Percentiles rank a stretch among this genome's conserved stretches.
Evolutionary conservation across 257 asterid species (phyloP).

Genomic region (Solanum sitiens): DNA sequence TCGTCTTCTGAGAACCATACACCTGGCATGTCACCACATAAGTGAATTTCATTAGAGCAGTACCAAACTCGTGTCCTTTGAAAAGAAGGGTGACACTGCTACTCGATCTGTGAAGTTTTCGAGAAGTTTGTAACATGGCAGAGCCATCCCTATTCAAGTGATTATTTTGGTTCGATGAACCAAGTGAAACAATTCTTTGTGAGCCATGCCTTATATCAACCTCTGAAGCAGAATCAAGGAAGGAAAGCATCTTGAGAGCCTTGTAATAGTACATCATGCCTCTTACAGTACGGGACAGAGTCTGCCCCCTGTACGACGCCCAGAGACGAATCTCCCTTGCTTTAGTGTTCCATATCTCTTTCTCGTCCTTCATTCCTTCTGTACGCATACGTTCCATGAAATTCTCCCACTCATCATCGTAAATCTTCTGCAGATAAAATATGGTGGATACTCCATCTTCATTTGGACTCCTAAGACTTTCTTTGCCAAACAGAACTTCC

Average conservation of each 20-base stretch:
- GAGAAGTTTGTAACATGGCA: slow-evolving; percentile 20
- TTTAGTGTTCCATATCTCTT: slow-evolving; percentile 56
- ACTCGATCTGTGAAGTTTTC: slow-evolving; percentile 50
- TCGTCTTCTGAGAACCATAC: slow-evolving; percentile 80
- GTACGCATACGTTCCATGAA: slow-evolving; percentile 77
- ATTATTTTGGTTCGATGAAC: slow-evolving; percentile 27
- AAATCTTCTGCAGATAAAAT: slow-evolving; percentile 81
- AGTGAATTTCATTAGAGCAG: slow-evolving; percentile 76
- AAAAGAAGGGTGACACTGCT: slow-evolving; percentile 66
- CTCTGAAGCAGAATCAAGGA: slow-evolving; percentile 84
- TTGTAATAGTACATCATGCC: slow-evolving; percentile 97
- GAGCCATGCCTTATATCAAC: slow-evolving; percentile 76
- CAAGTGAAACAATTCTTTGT: slow-evolving; percentile 34
- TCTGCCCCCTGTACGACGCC: slow-evolving; percentile 99
- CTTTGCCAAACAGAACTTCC: slow-evolving; percentile 81
- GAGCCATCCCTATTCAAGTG: slow-evolving; percentile 19
- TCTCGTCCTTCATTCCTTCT: slow-evolving; percentile 65
- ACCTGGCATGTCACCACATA: slow-evolving; percentile 91
- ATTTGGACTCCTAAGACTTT: slow-evolving; percentile 63
- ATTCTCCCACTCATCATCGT: slow-evolving; percentile 81
- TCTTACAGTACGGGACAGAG: slow-evolving; percentile 83
- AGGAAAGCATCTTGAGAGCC: slow-evolving; percentile 91
- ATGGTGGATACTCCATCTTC: slow-evolving; percentile 83
- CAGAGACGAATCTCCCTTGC: slow-evolving; percentile 74
- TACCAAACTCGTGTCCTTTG: slow-evolving; percentile 70